Evolutionary conservation across 306 rosid genomes (phyloP).

Genomic region (Cicer cuneatum): DNA sequence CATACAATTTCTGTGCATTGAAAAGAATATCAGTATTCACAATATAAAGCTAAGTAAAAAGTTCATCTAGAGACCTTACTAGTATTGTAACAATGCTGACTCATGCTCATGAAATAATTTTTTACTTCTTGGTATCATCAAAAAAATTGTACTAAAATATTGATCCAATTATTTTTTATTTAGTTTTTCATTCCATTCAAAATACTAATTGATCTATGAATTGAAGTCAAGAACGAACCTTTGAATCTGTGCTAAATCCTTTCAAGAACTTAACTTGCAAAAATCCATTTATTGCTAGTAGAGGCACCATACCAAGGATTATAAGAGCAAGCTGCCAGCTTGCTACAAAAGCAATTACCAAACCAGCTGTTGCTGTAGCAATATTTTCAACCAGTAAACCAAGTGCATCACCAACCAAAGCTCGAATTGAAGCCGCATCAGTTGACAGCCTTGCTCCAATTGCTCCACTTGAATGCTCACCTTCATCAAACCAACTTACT

Average conservation of each 20-base stretch:
- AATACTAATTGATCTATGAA: neutral
- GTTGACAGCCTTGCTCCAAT: slow-evolving; percentile 65
- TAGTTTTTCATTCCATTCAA: slow-evolving; percentile 21
- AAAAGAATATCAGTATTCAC: neutral
- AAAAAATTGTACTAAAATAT: slow-evolving; percentile 3
- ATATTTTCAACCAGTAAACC: slow-evolving; percentile 59
- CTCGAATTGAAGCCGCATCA: slow-evolving; percentile 63
- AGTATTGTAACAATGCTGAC: slow-evolving; percentile 7
- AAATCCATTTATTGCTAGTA: slow-evolving; percentile 52
- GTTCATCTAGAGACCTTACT: neutral
- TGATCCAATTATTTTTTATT: slow-evolving; percentile 7
- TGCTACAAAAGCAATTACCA: slow-evolving; percentile 61
- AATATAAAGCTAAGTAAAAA: slow-evolving; percentile 3
- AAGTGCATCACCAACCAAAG: slow-evolving; percentile 68
- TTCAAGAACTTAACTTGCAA: slow-evolving; percentile 56
- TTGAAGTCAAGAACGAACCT: slow-evolving; percentile 52
- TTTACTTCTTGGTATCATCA: neutral
- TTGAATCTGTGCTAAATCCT: slow-evolving; percentile 66
- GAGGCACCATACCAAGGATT: slow-evolving; percentile 62
- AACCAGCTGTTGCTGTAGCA: slow-evolving; percentile 54
- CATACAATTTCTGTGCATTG: slow-evolving; percentile 62
- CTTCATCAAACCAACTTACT: slow-evolving; percentile 81
- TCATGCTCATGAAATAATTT: neutral
- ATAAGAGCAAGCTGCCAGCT: slow-evolving; percentile 65
- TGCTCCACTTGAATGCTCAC: slow-evolving; percentile 59